phyloP scores from a whole-genome alignment of 192 early-diverging fungal species.

The Entomortierella parvispora region DNA sequence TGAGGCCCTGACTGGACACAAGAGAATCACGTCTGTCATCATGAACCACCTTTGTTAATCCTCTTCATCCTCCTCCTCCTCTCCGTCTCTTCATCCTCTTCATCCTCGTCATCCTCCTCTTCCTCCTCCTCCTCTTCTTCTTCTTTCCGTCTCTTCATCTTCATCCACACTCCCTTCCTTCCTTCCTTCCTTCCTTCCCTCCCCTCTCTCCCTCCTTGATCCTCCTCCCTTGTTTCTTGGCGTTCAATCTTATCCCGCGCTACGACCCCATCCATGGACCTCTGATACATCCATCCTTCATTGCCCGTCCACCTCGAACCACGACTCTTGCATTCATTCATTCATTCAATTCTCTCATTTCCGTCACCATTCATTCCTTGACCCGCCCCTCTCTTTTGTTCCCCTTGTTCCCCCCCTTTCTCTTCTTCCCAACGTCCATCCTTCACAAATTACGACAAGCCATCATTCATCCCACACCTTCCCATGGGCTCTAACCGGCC shows the following conservation, averaged over 20 bases:
- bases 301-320: no score
- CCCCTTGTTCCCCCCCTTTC: no score
- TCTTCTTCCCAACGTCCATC: background rate
- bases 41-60: no score
- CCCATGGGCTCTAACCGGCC: constrained; percentile 42
- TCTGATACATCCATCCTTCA: background rate
- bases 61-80: background rate
- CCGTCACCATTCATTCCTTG: no score
- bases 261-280: background rate
- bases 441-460: background rate
- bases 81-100: constrained; percentile 2
- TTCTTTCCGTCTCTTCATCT: background rate
- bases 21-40: constrained; percentile 8
- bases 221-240: background rate
- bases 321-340: no score
- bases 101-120: constrained; percentile 13
- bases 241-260: constrained; percentile 3
- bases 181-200: background rate
- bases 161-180: background rate
- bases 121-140: background rate
- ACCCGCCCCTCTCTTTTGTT: no score
- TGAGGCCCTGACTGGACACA: background rate
- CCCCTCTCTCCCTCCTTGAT: background rate
- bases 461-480: background rate
- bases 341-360: no score